Evolutionary conservation across 1,284 basidiomycete genomes (phyloP).

Genomic region (Tilletia setariae): DNA sequence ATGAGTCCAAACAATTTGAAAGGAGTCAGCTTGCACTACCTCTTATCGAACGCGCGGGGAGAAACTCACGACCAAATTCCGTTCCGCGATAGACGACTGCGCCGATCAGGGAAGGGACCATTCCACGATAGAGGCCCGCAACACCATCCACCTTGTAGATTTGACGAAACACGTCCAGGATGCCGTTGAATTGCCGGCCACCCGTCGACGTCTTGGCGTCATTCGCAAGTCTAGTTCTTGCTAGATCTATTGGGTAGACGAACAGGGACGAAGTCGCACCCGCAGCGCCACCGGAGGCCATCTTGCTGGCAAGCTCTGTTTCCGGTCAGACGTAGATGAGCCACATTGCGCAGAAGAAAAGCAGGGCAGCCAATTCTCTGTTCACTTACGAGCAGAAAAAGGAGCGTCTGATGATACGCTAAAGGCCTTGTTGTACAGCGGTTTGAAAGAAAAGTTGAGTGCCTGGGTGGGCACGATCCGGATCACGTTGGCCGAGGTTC

Average conservation of each 20-base stretch:
- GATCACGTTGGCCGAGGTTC: constrained; percentile 96
- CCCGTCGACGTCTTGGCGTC: constrained; percentile 91
- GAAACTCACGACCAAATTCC: constrained; percentile 63
- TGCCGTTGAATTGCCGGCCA: constrained; percentile 92
- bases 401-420: constrained; percentile 46
- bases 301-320: constrained; percentile 61
- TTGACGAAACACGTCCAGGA: constrained; percentile 75
- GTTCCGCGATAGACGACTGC: constrained; percentile 91
- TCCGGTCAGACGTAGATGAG: background rate
- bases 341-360: background rate
- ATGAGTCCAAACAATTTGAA: too few relatives aligned
- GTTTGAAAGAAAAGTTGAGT: constrained; percentile 87
- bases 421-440: constrained; percentile 19
- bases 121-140: constrained; percentile 78
- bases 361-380: background rate
- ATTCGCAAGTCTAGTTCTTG: constrained; percentile 95
- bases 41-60: too few relatives aligned
- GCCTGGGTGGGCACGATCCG: constrained; percentile 97
- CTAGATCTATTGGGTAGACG: constrained; percentile 95
- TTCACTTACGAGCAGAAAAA: constrained; percentile 28
- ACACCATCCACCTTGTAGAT: constrained; percentile 64
- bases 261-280: constrained; percentile 93
- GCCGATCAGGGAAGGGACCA: constrained; percentile 88
- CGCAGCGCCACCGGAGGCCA: constrained; percentile 94
- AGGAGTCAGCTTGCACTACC: too few relatives aligned